These are phyloP conservation scores for Neurospora discreta DNA, from an alignment of 495 filamentous ascomycete species.

Conservation along the genomic window DNA sequence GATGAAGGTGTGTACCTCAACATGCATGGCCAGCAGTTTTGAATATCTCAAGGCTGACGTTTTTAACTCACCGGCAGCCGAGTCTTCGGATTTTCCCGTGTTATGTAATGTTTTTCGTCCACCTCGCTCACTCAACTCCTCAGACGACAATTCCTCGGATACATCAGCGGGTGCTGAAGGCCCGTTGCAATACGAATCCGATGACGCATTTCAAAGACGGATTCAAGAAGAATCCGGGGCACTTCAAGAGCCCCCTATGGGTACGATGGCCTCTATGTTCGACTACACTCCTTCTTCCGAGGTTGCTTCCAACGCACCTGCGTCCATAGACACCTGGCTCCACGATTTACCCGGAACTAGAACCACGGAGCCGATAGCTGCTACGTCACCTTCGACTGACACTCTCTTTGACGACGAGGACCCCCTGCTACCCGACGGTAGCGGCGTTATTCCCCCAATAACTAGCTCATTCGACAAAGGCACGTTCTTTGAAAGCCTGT, in stretches of 20 bases:
- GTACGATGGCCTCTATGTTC: neutral
- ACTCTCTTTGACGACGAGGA: neutral
- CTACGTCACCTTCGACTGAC: neutral
- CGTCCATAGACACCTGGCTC: neutral
- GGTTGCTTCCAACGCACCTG: neutral
- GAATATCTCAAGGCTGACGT: neutral
- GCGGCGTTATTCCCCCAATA: neutral
- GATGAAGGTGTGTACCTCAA: neutral
- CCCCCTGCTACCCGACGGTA: neutral
- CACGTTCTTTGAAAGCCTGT: neutral
- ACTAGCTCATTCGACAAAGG: neutral
- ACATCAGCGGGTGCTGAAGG: neutral
- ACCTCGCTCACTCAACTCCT: neutral
- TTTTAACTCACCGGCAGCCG: neutral
- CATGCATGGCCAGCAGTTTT: neutral
- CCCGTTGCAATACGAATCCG: neutral
- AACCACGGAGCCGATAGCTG: neutral
- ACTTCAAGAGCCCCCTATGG: neutral
- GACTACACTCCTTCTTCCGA: neutral
- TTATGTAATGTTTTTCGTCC: neutral
- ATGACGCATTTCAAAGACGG: neutral
- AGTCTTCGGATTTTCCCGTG: neutral
- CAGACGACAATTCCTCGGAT: neutral
- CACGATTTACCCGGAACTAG: neutral
- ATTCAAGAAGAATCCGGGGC: neutral